Conservation (phyloP, 2,329 filamentous ascomycete species). For the Corynespora cassiicola region DNA sequence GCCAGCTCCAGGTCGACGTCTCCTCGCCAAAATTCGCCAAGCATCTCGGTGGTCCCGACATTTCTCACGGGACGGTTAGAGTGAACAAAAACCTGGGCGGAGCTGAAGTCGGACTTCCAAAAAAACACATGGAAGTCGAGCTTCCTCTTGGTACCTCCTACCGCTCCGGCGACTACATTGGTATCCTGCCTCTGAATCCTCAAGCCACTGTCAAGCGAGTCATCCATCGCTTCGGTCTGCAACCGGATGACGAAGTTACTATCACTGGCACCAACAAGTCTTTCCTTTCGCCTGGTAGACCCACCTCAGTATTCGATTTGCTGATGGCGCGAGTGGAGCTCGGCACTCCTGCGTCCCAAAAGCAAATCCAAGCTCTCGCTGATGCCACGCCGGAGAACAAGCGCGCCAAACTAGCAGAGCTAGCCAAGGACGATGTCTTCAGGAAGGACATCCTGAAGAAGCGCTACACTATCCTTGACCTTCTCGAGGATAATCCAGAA, state of each 20-base stretch:
- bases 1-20: slow-evolving; percentile 10
- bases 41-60: slow-evolving; percentile 14
- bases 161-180: slow-evolving; percentile 75
- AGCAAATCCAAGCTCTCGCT: slow-evolving; percentile 18
- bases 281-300: slow-evolving; percentile 12
- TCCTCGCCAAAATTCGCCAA: slow-evolving; percentile 12
- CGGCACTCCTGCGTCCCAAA: slow-evolving; percentile 17
- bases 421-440: slow-evolving; percentile 37
- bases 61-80: slow-evolving; percentile 14
- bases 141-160: slow-evolving; percentile 60
- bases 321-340: slow-evolving; percentile 19
- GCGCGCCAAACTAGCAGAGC: slow-evolving; percentile 8
- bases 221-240: slow-evolving; percentile 19
- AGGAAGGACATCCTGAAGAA: slow-evolving; percentile 9
- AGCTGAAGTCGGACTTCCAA: slow-evolving; percentile 15
- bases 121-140: slow-evolving; percentile 32
- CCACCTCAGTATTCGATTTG: slow-evolving; percentile 17
- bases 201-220: slow-evolving; percentile 20
- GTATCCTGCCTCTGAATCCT: slow-evolving; percentile 70
- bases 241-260: slow-evolving; percentile 16
- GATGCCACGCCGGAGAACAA: slow-evolving; percentile 11
- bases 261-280: slow-evolving; percentile 15
- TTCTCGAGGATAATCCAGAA: slow-evolving; percentile 23
- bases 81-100: slow-evolving; percentile 17
- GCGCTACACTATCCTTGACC: slow-evolving; percentile 20